Percentiles rank a stretch among this genome's conserved stretches.
Evolutionary conservation across 805 yeast species (phyloP).

Genomic region (Spathaspora sp.): DNA sequence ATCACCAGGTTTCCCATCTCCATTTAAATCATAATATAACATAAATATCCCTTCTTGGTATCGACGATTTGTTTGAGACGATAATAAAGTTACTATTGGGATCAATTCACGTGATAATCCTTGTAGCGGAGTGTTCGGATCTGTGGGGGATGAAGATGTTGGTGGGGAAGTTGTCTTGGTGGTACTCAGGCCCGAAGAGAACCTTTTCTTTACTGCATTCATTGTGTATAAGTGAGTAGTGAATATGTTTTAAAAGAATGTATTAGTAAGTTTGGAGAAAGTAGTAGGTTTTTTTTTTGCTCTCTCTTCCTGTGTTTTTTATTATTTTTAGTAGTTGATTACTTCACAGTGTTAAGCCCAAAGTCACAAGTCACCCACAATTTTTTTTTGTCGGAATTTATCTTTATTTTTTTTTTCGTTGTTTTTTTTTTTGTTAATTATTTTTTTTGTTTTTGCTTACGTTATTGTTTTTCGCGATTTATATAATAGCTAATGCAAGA

Average conservation of each 20-base stretch:
- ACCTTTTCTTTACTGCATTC: conserved; percentile 22
- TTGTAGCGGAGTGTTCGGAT: conserved; percentile 9
- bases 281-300: neutral
- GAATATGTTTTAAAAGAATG: neutral
- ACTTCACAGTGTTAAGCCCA: neutral
- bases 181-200: conserved; percentile 19
- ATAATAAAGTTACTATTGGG: conserved; percentile 70
- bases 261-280: neutral
- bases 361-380: neutral
- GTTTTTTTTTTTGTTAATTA: neutral
- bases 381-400: neutral
- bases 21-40: conserved; percentile 67
- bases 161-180: conserved; percentile 8
- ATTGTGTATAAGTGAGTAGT: conserved; percentile 2
- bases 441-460: too few relatives aligned
- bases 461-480: neutral
- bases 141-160: conserved; percentile 9
- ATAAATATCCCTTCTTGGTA: conserved; percentile 75
- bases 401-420: too few relatives aligned
- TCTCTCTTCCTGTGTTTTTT: neutral
- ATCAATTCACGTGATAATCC: conserved; percentile 46
- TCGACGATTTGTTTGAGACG: conserved; percentile 72
- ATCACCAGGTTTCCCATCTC: conserved; percentile 83
- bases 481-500: neutral
- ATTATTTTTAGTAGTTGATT: neutral